Evolutionary conservation across 306 rosid species (phyloP), one percentile per base, ranked within the genome.

Genomic region (Coriaria nepalensis): DNA sequence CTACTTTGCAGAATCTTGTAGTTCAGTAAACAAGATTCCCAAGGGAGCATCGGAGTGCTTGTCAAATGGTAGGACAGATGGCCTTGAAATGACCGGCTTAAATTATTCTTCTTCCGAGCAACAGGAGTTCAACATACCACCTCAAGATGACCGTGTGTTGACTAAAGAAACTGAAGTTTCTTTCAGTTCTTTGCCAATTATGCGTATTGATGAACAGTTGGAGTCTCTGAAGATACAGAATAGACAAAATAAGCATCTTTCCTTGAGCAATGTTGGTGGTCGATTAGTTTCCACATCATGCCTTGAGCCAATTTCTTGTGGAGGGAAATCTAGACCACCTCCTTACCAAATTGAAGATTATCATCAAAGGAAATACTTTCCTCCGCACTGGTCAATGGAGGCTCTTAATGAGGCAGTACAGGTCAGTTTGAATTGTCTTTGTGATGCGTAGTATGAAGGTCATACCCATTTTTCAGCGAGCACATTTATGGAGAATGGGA

Each of bases 321-420:
- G 55, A 60, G 76, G 51, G n/a, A 53, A 69, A 11, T 43, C 68
- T 0, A 65, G 66, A 39, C 56, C 67, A 32, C 64, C 77, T 61
- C 56, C 15, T 10, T 13, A 52, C 63, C 62, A 48, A 14, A 10
- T 63, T 8, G 81, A 64, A 50, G 40, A 36, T 45, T 42, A 46
- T 64, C 33, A 39, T 13, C 72, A 57, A 45, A 69, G 61, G 53
- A 76, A 10, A 43, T 51, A 35, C 73, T 79, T 74, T 77, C 46
- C 72, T 60, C 79, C 85, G 6, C 81, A 90, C 59, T 90, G 79
- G 94, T 63, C 94, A 36, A 35, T 53, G 55, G 77, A 81, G 37
- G 80, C 64, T 59, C 73, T 81, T 47, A 79, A 68, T 58, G 75
- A 67, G 55, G 92, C 87, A 37, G 34, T 81, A 9, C 82, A 75